These are phyloP conservation scores for Mycena chlorophos DNA, from an alignment of 768 basidiomycete species.

Conservation along the genomic window DNA sequence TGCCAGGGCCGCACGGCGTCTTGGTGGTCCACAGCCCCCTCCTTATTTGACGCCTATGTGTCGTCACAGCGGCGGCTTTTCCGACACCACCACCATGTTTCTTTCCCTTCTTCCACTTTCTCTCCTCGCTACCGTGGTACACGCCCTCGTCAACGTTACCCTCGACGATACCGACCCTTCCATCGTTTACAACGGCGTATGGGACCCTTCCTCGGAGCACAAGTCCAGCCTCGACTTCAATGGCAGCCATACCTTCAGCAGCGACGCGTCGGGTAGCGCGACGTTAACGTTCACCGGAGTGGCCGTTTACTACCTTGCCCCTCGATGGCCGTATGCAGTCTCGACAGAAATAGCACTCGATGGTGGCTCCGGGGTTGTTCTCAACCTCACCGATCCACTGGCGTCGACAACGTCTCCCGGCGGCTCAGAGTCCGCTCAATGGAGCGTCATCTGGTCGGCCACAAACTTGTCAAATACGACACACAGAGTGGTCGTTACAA, in stretches of 20 bases:
- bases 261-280: conserved; percentile 35
- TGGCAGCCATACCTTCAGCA: conserved; percentile 29
- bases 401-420: conserved; percentile 1
- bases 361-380: conserved; percentile 29
- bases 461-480: conserved; percentile 5
- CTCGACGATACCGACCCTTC: conserved; percentile 11
- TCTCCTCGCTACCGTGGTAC: neutral
- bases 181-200: conserved; percentile 6
- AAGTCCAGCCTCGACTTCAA: conserved; percentile 34
- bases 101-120: neutral
- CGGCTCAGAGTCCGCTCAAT: conserved; percentile 9
- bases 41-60: too few species aligned
- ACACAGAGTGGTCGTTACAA: conserved; percentile 5
- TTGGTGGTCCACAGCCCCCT: too few species aligned
- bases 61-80: too few species aligned
- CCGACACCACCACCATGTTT: too few species aligned
- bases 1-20: too few species aligned
- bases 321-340: conserved; percentile 48
- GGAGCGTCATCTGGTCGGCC: conserved; percentile 5
- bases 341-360: conserved; percentile 43
- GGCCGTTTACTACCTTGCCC: conserved; percentile 44
- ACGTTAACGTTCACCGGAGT: conserved; percentile 44
- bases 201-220: conserved; percentile 9
- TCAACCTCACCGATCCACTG: conserved; percentile 33
- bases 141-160: conserved; percentile 14